These are phyloP conservation scores for Babesia caballi DNA, from an alignment of 169 alveolate genomes.

Conservation along the genomic window DNA sequence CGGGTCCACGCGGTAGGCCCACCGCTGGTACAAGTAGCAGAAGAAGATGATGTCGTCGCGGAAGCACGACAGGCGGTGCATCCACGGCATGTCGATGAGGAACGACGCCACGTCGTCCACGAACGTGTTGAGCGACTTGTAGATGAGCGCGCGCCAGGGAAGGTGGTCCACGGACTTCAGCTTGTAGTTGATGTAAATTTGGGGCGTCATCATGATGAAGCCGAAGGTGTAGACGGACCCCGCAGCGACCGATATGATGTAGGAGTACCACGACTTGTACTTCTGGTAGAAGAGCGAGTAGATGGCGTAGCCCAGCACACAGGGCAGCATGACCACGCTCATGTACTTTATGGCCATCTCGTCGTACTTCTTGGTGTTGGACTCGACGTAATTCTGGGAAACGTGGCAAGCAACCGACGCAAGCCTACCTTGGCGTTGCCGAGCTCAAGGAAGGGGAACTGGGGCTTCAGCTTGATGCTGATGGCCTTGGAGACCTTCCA, in stretches of 20 bases:
- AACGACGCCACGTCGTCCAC: conserved; percentile 97
- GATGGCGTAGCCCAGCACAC: conserved; percentile 86
- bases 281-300: conserved; percentile 87
- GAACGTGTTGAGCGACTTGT: conserved; percentile 94
- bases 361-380: conserved; percentile 89
- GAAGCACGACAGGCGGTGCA: conserved; percentile 95
- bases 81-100: conserved; percentile 96
- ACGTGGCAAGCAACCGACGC: conserved; percentile 6
- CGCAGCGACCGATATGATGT: conserved; percentile 88
- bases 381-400: conserved; percentile 74
- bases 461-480: conserved; percentile 70
- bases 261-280: conserved; percentile 94
- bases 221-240: conserved; percentile 91
- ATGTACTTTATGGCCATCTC: conserved; percentile 87
- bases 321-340: conserved; percentile 84
- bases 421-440: conserved; percentile 65
- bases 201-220: conserved; percentile 95
- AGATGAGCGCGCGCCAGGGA: conserved; percentile 96
- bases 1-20: conserved; percentile 84
- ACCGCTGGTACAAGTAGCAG: conserved; percentile 93
- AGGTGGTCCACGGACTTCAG: conserved; percentile 97
- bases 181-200: conserved; percentile 96
- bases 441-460: conserved; percentile 83
- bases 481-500: conserved; percentile 95
- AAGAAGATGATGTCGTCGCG: conserved; percentile 98